phyloP scores from a whole-genome alignment of 2,329 filamentous ascomycete species.

The Juglanconis oblonga region DNA sequence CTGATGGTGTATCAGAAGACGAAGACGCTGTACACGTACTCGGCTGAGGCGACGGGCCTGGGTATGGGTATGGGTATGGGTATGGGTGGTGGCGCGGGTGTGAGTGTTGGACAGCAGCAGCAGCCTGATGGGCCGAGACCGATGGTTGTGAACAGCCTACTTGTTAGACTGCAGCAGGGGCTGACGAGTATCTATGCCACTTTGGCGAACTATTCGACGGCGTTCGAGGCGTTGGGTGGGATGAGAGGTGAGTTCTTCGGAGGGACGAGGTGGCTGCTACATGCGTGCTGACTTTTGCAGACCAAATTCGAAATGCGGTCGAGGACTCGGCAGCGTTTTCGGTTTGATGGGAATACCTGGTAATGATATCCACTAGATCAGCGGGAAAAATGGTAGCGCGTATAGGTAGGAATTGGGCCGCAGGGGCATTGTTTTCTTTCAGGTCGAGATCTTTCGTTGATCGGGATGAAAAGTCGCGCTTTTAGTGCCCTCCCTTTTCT shows the following conservation, averaged over 20 bases:
- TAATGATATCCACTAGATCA: background rate
- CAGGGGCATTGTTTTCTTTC: background rate
- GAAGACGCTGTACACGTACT: slow-evolving; percentile 32
- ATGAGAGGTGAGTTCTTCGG: slow-evolving; percentile 37
- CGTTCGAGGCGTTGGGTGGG: slow-evolving; percentile 42
- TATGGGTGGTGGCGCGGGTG: background rate
- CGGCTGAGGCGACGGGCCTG: slow-evolving; percentile 14
- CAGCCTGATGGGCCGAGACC: slow-evolving; percentile 1
- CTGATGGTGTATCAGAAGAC: slow-evolving; percentile 42
- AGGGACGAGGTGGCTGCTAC: background rate
- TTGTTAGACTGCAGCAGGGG: slow-evolving; percentile 38
- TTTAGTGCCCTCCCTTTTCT: too few relatives aligned
- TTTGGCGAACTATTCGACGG: slow-evolving; percentile 41
- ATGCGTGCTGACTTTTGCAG: slow-evolving; percentile 14
- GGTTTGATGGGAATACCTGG: background rate
- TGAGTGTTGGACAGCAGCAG: background rate
- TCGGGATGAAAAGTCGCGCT: too few relatives aligned
- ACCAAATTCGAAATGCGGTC: slow-evolving; percentile 25
- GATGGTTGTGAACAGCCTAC: slow-evolving; percentile 31
- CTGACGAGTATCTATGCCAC: slow-evolving; percentile 39
- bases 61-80: background rate
- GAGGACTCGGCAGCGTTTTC: slow-evolving; percentile 23
- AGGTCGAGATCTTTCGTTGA: background rate
- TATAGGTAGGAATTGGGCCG: background rate
- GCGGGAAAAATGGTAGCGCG: background rate